A percentile compares a stretch with the other conserved stretches of the same genome.
These are phyloP conservation scores for Hippophae gyantsensis DNA, from an alignment of 306 rosid genomes.

Conservation along the genomic window DNA sequence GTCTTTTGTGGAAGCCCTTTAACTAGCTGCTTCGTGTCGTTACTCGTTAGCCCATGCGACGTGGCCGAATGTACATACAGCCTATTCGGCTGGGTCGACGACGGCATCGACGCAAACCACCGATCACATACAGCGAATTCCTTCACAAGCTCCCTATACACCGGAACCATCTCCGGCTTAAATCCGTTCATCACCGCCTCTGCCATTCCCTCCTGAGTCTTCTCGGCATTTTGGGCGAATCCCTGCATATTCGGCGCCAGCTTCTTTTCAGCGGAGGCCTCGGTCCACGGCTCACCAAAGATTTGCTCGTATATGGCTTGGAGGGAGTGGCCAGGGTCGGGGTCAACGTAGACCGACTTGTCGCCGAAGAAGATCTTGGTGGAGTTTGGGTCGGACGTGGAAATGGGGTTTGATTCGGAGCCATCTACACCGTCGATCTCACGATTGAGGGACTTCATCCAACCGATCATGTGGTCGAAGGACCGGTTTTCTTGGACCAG, in stretches of 20 bases:
- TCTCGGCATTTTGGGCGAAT: slow-evolving; percentile 50
- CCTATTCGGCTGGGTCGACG: slow-evolving; percentile 84
- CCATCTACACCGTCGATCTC: slow-evolving; percentile 58
- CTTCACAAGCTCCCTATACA: slow-evolving; percentile 37
- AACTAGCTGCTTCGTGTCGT: slow-evolving; percentile 34
- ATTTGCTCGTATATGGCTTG: slow-evolving; percentile 73
- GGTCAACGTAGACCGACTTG: slow-evolving; percentile 43
- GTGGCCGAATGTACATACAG: slow-evolving; percentile 77
- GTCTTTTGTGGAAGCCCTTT: slow-evolving; percentile 73
- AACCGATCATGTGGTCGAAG: slow-evolving; percentile 82
- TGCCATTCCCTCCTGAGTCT: slow-evolving; percentile 22
- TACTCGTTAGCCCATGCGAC: slow-evolving; percentile 69
- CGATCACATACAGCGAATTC: slow-evolving; percentile 49
- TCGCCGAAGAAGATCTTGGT: slow-evolving; percentile 25
- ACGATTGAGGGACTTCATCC: slow-evolving; percentile 67
- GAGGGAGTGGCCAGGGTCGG: slow-evolving; percentile 73
- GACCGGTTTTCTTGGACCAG: slow-evolving; percentile 89
- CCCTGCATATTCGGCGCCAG: slow-evolving; percentile 51
- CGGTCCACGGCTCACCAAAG: slow-evolving; percentile 64
- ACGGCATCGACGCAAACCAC: slow-evolving; percentile 86
- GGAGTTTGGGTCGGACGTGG: slow-evolving; percentile 37
- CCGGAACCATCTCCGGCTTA: slow-evolving; percentile 42
- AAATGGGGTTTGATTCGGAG: slow-evolving; percentile 40
- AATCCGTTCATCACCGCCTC: slow-evolving; percentile 69
- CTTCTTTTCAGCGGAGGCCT: slow-evolving; percentile 33